Conservation (phyloP, 163 green algal genomes). For the Volvox carteri region DNA sequence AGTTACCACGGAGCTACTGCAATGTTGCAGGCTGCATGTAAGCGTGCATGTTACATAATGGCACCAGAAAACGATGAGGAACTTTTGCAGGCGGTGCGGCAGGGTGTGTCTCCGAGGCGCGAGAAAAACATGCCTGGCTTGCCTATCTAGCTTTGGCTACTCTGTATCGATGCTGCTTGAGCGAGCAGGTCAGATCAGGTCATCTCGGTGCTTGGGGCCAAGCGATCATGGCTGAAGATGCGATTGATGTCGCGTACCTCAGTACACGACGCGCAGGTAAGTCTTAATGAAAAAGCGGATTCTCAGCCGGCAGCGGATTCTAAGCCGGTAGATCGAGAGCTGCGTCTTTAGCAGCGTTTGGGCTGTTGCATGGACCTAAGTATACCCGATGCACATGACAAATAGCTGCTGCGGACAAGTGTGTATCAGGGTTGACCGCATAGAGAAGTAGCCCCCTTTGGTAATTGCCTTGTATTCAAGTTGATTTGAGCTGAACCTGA, state of each 20-base stretch:
- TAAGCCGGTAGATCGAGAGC: not conserved
- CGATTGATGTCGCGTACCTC: not conserved
- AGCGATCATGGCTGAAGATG: not conserved
- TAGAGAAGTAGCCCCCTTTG: not conserved
- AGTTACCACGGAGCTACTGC: not conserved
- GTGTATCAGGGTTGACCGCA: not conserved
- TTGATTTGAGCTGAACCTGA: not conserved
- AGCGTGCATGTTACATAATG: not conserved
- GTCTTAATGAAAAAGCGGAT: not conserved
- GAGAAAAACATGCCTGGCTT: not conserved
- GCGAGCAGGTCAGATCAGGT: not conserved
- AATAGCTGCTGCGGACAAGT: not conserved
- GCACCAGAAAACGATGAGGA: not conserved
- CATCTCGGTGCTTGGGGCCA: not conserved
- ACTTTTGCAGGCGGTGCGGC: conserved; percentile 10
- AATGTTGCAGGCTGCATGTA: not conserved
- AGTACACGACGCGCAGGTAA: not conserved
- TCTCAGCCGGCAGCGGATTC: not conserved
- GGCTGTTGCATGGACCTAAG: not conserved
- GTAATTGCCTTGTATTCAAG: not conserved
- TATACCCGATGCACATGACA: not conserved
- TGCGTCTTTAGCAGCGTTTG: not conserved
- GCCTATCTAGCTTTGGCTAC: too few relatives aligned
- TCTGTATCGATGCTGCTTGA: not conserved
- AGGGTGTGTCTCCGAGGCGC: conserved; percentile 9